phyloP scores from a whole-genome alignment of 176 grass and related monocot genomes.

The Thinopyrum elongatum region DNA sequence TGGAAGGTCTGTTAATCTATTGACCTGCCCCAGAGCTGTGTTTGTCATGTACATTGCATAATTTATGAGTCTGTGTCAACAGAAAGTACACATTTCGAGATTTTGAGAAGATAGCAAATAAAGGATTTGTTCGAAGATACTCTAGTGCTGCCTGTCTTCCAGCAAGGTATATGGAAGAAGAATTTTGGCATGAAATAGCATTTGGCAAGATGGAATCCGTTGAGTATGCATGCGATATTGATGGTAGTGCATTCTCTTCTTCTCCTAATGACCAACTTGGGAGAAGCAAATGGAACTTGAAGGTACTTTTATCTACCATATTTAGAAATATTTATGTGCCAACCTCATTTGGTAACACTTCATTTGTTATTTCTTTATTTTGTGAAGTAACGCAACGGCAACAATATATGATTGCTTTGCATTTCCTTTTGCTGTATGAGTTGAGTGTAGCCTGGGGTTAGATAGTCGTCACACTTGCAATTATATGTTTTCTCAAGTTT shows the following conservation, averaged over 20 bases:
- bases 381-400: background rate
- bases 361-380: background rate
- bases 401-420: background rate
- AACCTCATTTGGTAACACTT: background rate
- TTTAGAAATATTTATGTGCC: conserved; percentile 6
- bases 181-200: conserved; percentile 99
- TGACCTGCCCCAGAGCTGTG: background rate
- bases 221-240: conserved; percentile 98
- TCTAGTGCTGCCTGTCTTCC: conserved; percentile 80
- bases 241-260: conserved; percentile 91
- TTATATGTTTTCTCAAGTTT: conserved; percentile 19
- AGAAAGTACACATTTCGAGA: conserved; percentile 97
- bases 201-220: conserved; percentile 89
- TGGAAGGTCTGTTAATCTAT: conserved; percentile 68
- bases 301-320: conserved; percentile 52
- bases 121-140: conserved; percentile 86
- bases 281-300: conserved; percentile 90
- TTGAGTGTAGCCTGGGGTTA: conserved; percentile 1
- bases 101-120: conserved; percentile 99
- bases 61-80: conserved; percentile 32
- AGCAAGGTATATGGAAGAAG: conserved; percentile 87
- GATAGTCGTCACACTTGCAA: background rate
- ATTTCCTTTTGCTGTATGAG: conserved; percentile 1
- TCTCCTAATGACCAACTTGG: conserved; percentile 78
- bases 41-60: conserved; percentile 25